phyloP scores from a whole-genome alignment of 352 stramenopile species.

The Elongisporangium prolatum region DNA sequence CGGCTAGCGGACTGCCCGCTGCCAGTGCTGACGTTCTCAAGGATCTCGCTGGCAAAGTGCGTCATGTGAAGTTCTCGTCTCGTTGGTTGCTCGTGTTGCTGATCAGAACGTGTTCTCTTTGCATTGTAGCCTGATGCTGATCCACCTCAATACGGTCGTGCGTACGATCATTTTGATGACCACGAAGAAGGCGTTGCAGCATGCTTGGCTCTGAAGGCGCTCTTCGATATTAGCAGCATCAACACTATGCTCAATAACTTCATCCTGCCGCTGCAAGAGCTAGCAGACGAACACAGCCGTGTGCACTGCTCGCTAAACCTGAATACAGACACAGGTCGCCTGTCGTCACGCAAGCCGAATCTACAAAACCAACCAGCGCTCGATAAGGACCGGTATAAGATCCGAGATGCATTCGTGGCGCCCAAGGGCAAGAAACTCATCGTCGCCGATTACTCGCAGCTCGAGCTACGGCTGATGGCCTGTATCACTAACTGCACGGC shows the following conservation, averaged over 20 bases:
- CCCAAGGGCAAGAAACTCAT: conserved; percentile 94
- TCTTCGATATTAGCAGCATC: conserved; percentile 96
- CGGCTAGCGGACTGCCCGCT: conserved; percentile 87
- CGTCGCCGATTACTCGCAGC: conserved; percentile 99
- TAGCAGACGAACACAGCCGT: conserved; percentile 91
- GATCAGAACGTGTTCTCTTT: conserved; percentile 11
- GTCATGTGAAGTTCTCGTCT: conserved; percentile 3
- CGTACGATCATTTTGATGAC: conserved; percentile 93
- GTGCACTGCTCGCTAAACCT: conserved; percentile 99
- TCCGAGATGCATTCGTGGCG: conserved; percentile 91
- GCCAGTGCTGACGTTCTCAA: conserved; percentile 93
- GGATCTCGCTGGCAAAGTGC: conserved; percentile 88
- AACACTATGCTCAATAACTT: conserved; percentile 99
- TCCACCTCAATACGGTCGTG: conserved; percentile 65
- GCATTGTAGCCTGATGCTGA: conserved; percentile 62
- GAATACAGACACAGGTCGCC: conserved; percentile 98
- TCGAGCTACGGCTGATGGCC: conserved; percentile 98
- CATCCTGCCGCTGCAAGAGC: conserved; percentile 88
- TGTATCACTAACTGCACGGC: conserved; percentile 97
- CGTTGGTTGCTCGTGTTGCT: conserved; percentile 1
- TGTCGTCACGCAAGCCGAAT: conserved; percentile 97
- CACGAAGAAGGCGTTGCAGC: conserved; percentile 90
- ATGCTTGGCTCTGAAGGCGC: conserved; percentile 92
- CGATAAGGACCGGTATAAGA: conserved; percentile 86
- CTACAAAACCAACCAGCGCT: conserved; percentile 97